Base-by-base conservation (phyloP, 176 grass and related monocot genomes). In the Puya raimondii region DNA sequence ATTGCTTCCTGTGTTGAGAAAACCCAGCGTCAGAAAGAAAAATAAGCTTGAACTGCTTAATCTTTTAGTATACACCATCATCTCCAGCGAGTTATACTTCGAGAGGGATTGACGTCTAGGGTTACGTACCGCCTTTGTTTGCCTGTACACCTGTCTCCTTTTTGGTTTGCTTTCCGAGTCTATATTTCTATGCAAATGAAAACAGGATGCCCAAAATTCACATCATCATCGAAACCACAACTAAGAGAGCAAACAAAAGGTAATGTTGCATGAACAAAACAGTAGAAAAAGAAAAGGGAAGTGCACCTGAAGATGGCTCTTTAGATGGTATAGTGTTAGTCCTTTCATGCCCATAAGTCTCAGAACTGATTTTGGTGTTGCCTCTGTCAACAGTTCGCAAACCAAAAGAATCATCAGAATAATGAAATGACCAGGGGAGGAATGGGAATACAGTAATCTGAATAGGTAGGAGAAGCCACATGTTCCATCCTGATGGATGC, bases 331-430 rank as follows among this genome's bases (percentile, higher is more conserved):
- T 72, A 99, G 56, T 12, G 87, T 99, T 70, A 93, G 82, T 70
- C 89, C 94, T 85, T 90, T 99, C 84, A 88, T 84, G 42, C 94
- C 82, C 89, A 99, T 99, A 76, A 99, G 73, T 78, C 89, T 90
- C 63, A 93, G 82, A 71, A 93, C 89, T 5, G 84, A 99, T 69
- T 99, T 99, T 21, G 94, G 94, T 25, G 94, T 97, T 3, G 94
- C 94, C 65, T 97, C 94, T 97, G 80, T 69, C 33, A 0, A 67
- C 33, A 42, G 5, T 42, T 42, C 5, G 33, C 33, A 7, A 42
- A 42, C 33, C 33, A 42, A 42, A 42, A 42, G 33, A 42, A 33
- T 33, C 29, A 33, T 33, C 29, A 33, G 29, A 33, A 33, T 33
- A 6, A 33, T 3, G 29, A 33, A 33, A 33, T 33, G 29, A 6